A percentile compares a stretch with the other conserved stretches of the same genome.
These are phyloP conservation scores for Pythium guiyangense DNA, from an alignment of 352 stramenopile genomes.

Conservation along the genomic window DNA sequence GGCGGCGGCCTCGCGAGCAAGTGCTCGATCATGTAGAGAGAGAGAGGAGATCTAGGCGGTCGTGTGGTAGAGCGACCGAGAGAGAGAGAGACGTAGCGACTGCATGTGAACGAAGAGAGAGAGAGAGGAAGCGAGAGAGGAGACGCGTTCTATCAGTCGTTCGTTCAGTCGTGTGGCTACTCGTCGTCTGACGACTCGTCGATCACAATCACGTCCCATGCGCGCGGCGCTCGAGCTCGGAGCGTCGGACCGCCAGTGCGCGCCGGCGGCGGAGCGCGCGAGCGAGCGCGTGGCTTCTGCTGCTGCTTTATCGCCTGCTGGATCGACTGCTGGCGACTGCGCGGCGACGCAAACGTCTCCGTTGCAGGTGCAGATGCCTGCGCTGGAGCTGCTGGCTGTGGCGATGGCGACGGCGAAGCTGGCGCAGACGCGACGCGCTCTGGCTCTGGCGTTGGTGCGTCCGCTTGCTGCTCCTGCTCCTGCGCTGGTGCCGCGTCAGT, in stretches of 20 bases:
- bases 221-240: constrained; percentile 19
- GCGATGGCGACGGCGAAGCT: neutral
- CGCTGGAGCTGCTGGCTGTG: neutral
- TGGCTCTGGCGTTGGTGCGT: no score
- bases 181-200: constrained; percentile 60
- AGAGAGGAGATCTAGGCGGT: neutral
- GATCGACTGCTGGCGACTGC: constrained; percentile 24
- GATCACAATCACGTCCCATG: constrained; percentile 82
- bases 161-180: neutral
- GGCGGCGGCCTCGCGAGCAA: constrained; percentile 32
- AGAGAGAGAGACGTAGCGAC: neutral
- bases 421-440: no score
- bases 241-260: neutral
- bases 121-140: neutral
- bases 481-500: neutral
- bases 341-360: constrained; percentile 8
- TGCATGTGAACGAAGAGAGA: neutral
- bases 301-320: constrained; percentile 13
- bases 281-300: neutral
- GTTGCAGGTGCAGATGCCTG: constrained; percentile 3
- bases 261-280: neutral
- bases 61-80: neutral
- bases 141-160: neutral
- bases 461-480: neutral
- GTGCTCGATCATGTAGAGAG: constrained; percentile 71